Evolutionary conservation across 2,329 filamentous ascomycete species (phyloP).

Genomic region (Trichoderma polysporum): DNA sequence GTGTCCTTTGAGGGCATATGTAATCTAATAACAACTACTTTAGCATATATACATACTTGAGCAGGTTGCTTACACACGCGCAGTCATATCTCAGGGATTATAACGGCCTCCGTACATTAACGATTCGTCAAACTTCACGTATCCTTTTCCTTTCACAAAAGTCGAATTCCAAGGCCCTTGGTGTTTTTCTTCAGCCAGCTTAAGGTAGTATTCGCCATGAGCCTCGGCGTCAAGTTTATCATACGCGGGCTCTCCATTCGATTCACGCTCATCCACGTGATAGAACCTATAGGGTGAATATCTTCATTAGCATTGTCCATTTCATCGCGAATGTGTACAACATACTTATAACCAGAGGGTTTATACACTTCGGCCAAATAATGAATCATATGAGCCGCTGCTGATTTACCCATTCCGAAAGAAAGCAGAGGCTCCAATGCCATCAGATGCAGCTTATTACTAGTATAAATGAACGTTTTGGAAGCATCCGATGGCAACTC

Average conservation of each 20-base stretch:
- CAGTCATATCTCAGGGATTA: neutral
- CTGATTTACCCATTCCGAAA: slow-evolving; percentile 8
- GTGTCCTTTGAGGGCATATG: too few relatives aligned
- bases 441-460: slow-evolving; percentile 7
- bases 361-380: slow-evolving; percentile 2
- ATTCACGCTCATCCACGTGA: neutral
- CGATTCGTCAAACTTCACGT: neutral
- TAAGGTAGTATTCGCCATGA: neutral
- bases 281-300: neutral
- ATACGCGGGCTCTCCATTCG: neutral
- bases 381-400: slow-evolving; percentile 8
- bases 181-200: neutral
- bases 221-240: neutral
- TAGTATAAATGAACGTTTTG: slow-evolving; percentile 8
- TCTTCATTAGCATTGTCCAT: neutral
- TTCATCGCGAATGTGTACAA: too few relatives aligned
- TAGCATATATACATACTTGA: neutral
- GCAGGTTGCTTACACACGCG: neutral
- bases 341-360: neutral
- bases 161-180: slow-evolving; percentile 9
- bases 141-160: neutral
- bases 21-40: too few relatives aligned
- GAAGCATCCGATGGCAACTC: neutral
- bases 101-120: neutral
- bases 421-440: neutral